These are phyloP conservation scores for Phoma sp. DNA, from an alignment of 2,329 filamentous ascomycete species.

Conservation along the genomic window DNA sequence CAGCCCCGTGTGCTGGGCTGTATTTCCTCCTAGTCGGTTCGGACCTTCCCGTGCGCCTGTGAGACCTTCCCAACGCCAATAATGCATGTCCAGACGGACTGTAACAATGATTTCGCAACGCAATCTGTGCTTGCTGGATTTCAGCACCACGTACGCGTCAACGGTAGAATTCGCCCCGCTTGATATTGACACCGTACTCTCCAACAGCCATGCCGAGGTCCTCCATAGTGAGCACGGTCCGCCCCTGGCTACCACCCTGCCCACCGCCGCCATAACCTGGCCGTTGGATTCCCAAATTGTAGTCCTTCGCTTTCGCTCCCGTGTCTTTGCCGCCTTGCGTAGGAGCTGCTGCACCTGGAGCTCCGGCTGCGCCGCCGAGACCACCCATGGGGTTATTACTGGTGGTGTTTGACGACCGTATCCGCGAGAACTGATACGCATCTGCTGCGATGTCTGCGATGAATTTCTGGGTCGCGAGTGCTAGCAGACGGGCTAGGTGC, in stretches of 20 bases:
- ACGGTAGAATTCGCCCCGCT: conserved; percentile 95
- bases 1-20: conserved; percentile 13
- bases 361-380: conserved; percentile 69
- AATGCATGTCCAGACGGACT: conserved; percentile 24
- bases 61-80: conserved; percentile 34
- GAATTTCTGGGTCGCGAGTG: conserved; percentile 98
- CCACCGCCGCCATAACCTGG: conserved; percentile 76
- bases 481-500: conserved; percentile 88
- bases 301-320: conserved; percentile 52
- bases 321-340: conserved; percentile 57
- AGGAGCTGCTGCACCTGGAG: conserved; percentile 62
- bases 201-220: conserved; percentile 97
- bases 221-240: conserved; percentile 97
- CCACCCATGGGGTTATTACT: conserved; percentile 91
- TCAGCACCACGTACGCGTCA: conserved; percentile 50
- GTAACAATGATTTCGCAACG: not conserved
- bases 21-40: not conserved
- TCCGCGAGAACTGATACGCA: conserved; percentile 96
- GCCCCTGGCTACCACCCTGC: conserved; percentile 84
- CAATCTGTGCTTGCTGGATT: not conserved
- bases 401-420: conserved; percentile 89
- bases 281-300: conserved; percentile 56
- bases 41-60: conserved; percentile 24
- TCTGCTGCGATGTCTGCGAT: conserved; percentile 97
- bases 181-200: conserved; percentile 97